Base-by-base conservation (phyloP, 2,329 filamentous ascomycete species). In the Orbilia javanica region DNA sequence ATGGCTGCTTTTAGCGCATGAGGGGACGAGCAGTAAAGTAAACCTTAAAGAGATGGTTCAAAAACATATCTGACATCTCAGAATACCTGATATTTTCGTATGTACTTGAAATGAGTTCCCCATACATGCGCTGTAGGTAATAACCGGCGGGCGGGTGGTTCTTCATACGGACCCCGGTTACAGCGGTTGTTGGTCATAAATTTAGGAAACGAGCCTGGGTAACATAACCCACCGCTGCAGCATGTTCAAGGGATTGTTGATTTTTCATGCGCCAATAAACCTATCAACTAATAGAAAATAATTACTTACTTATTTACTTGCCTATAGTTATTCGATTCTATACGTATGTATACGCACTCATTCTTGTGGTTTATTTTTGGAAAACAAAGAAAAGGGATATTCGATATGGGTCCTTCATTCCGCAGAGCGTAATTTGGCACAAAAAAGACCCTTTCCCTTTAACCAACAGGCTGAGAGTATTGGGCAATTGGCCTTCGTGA, bases 371-470 rank as follows among this genome's bases (percentile, higher is more conserved):
- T 74, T 67, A 74, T 67, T 74, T 74, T 74, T 74, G 70, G 62
- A 62, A 67, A 74, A 53, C 34, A 48, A 50, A 31, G 36, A 4
- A 18, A 46, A 25, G 11, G 22, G 34, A 68, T 11, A 68, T 46
- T 68, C 6, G 18, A 60, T 25, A 36, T 27, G 22, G 65, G 29
- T 39, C 18, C 31, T 50, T 63, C 63, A 57, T 77, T 77, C 72
- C 72, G 57, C 65, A 66, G 50, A 77, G 65, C 72, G 72, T 64
- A 76, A 76, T 76, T 42, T 64, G 72, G 10, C 10, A n/a, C n/a
- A n/a, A n/a, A n/a, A 6, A 42, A 70, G 65, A 62, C 57, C 39
- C 11, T 31, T 27, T 44, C 22, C 36, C n/a, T 39, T 44, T 6
- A 44, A 44, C 34, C 34, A 39, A 20, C 42, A 48, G 15, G 29